These are phyloP conservation scores for Aspergillus puulaauensis DNA, from an alignment of 2,329 filamentous ascomycete species.

Conservation along the genomic window DNA sequence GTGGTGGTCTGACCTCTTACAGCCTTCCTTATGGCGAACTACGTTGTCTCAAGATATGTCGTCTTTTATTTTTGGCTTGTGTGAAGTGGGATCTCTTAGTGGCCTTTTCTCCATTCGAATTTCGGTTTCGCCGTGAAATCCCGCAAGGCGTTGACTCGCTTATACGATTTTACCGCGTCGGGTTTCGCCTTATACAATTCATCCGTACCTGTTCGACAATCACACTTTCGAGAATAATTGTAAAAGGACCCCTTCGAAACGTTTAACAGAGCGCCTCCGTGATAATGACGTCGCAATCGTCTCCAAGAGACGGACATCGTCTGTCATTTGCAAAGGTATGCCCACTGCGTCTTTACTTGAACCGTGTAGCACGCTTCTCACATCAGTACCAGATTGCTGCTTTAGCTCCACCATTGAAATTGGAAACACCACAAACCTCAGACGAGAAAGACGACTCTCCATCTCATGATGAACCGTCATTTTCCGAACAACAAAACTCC, in stretches of 20 bases:
- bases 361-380: conserved; percentile 16
- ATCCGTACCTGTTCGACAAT: conserved; percentile 18
- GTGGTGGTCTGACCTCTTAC: conserved; percentile 22
- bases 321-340: conserved; percentile 76
- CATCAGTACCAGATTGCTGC: conserved; percentile 40
- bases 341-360: neutral
- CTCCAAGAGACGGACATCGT: conserved; percentile 29
- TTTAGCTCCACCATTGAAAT: conserved; percentile 37
- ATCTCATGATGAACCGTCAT: conserved; percentile 16
- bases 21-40: conserved; percentile 43
- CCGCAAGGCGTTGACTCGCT: conserved; percentile 23
- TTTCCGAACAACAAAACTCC: conserved; percentile 21
- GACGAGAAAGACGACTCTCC: conserved; percentile 28
- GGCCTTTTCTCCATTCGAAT: conserved; percentile 36
- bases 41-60: conserved; percentile 44
- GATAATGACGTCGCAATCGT: conserved; percentile 34
- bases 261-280: conserved; percentile 10
- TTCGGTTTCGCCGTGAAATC: conserved; percentile 25
- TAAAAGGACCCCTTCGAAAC: conserved; percentile 6
- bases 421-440: conserved; percentile 24
- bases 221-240: conserved; percentile 8
- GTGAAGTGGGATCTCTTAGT: conserved; percentile 43
- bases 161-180: conserved; percentile 21
- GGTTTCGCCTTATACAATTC: conserved; percentile 19
- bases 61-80: conserved; percentile 44